Evolutionary conservation across 2,329 filamentous ascomycete genomes (phyloP).

Genomic region (Allantophomopsis lycopodina): DNA sequence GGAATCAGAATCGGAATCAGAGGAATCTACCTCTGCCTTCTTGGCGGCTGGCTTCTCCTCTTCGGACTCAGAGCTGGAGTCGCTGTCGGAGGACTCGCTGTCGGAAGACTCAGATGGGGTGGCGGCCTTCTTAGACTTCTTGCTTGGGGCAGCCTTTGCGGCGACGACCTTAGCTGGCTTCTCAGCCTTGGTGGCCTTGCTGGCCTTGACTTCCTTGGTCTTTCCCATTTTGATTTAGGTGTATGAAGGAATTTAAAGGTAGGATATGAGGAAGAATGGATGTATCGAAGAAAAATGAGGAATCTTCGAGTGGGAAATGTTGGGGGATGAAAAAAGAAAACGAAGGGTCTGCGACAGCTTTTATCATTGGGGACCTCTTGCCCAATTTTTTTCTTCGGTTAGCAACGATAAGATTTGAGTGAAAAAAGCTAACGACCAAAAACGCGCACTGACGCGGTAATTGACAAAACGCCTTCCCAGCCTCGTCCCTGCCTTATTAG

Average conservation of each 20-base stretch:
- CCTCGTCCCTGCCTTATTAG: too few relatives aligned
- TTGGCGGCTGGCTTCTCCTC: constrained; percentile 16
- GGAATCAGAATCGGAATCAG: constrained; percentile 20
- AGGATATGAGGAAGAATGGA: too few relatives aligned
- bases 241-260: not conserved
- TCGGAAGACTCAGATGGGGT: constrained; percentile 26
- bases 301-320: not conserved
- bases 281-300: too few relatives aligned
- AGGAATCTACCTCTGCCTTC: constrained; percentile 21
- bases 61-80: constrained; percentile 20
- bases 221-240: constrained; percentile 38
- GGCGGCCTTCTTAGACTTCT: constrained; percentile 31
- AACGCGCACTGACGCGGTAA: constrained; percentile 4
- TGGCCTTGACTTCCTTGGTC: constrained; percentile 45
- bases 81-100: constrained; percentile 21
- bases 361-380: not conserved
- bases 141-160: constrained; percentile 26
- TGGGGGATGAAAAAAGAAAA: constrained; percentile 3
- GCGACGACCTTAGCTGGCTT: constrained; percentile 46
- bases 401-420: not conserved
- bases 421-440: constrained; percentile 8
- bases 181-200: constrained; percentile 49
- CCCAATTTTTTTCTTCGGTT: too few relatives aligned
- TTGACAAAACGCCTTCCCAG: not conserved
- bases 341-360: not conserved